These are phyloP conservation scores for Cryphonectria radicalis DNA, from an alignment of 2,329 filamentous ascomycete species.

Conservation along the genomic window DNA sequence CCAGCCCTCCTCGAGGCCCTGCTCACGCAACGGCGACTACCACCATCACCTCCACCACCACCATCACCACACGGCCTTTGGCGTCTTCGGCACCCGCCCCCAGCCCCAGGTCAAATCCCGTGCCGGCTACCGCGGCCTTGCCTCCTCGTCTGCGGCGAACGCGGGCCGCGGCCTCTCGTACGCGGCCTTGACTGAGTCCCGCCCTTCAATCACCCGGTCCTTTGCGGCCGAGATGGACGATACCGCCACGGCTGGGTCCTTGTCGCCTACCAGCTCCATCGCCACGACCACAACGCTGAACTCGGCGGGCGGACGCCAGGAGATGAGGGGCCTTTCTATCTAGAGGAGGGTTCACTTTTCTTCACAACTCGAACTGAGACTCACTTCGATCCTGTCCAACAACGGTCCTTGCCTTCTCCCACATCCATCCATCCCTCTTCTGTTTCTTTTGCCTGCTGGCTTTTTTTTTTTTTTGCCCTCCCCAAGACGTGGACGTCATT, in stretches of 20 bases:
- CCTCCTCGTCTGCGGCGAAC: conserved; percentile 16
- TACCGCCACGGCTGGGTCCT: conserved; percentile 4
- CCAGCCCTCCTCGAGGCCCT: conserved; percentile 29
- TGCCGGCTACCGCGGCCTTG: conserved; percentile 26
- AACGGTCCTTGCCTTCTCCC: neutral
- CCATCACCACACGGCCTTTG: neutral
- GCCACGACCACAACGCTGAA: conserved; percentile 14
- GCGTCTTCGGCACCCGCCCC: conserved; percentile 1
- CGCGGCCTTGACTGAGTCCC: conserved; percentile 15
- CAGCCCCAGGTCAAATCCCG: conserved; percentile 19
- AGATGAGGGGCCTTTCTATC: conserved; percentile 9
- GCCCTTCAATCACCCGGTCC: conserved; percentile 23
- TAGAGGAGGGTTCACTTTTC: neutral
- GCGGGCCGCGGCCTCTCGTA: conserved; percentile 3
- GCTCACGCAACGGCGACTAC: conserved; percentile 28
- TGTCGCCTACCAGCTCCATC: conserved; percentile 9
- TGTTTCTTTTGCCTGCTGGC: neutral
- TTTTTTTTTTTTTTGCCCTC: neutral
- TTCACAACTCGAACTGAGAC: too few relatives aligned
- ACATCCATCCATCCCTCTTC: too few relatives aligned
- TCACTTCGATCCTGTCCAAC: neutral
- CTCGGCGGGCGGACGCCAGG: neutral
- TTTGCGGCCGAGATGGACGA: conserved; percentile 26
- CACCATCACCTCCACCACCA: neutral
- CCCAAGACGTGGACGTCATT: neutral